These are phyloP conservation scores for Fusarium transvaalense DNA, from an alignment of 2,329 filamentous ascomycete species.

Conservation along the genomic window DNA sequence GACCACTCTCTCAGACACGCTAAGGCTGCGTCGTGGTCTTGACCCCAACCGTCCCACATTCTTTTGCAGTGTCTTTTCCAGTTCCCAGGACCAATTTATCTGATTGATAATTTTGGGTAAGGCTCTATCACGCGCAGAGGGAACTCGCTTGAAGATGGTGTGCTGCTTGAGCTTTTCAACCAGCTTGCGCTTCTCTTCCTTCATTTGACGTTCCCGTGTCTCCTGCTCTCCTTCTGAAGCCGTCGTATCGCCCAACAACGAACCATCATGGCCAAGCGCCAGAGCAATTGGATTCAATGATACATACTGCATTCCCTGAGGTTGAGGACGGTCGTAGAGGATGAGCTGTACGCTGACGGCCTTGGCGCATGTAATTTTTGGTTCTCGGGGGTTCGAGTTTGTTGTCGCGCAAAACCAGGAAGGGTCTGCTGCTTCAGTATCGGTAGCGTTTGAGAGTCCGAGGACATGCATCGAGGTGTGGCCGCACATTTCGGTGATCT, in stretches of 20 bases:
- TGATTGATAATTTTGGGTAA: constrained; percentile 88
- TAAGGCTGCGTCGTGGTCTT: constrained; percentile 84
- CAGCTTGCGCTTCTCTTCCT: constrained; percentile 73
- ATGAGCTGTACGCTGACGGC: constrained; percentile 86
- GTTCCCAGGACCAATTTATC: constrained; percentile 94
- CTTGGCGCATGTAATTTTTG: constrained; percentile 78
- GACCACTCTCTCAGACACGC: constrained; percentile 93
- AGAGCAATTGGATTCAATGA: constrained; percentile 90
- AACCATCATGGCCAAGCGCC: constrained; percentile 80
- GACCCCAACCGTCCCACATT: constrained; percentile 89
- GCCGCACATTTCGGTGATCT: constrained; percentile 88
- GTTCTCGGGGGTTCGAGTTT: constrained; percentile 66
- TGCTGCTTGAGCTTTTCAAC: constrained; percentile 91
- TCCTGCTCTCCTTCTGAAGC: constrained; percentile 79
- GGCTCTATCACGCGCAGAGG: constrained; percentile 85
- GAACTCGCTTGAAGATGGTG: constrained; percentile 80
- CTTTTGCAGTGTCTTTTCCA: constrained; percentile 86
- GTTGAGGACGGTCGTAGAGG: constrained; percentile 87
- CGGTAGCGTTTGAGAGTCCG: constrained; percentile 79
- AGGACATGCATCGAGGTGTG: constrained; percentile 86
- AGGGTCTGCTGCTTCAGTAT: constrained; percentile 67
- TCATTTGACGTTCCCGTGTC: constrained; percentile 68
- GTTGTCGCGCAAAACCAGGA: constrained; percentile 76
- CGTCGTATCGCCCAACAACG: constrained; percentile 53
- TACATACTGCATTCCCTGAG: constrained; percentile 94